Conservation (phyloP, 805 yeast species). For the Starmerella kuoi region DNA sequence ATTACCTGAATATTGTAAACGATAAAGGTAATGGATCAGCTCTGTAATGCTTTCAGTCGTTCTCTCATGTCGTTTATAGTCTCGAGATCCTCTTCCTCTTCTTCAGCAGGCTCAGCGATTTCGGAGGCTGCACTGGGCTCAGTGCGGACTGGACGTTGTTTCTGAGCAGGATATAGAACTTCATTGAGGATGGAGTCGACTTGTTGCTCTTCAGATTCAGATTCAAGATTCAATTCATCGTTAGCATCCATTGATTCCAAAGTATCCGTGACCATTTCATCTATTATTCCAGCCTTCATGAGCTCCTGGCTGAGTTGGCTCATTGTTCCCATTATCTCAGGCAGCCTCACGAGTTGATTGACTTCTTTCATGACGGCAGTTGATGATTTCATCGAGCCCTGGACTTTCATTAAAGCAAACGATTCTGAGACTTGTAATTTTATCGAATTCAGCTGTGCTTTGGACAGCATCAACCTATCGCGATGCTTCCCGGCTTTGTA, state of each 20-base stretch:
- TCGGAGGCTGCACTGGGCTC: constrained; percentile 4
- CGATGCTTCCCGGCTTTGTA: constrained; percentile 62
- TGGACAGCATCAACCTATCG: constrained; percentile 60
- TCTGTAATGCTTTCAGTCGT: constrained; percentile 71
- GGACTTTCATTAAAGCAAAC: constrained; percentile 70
- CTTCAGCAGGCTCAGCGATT: constrained; percentile 28
- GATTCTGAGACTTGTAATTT: constrained; percentile 86
- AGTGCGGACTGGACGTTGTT: background rate
- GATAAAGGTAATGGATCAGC: too few relatives aligned
- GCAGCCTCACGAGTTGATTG: constrained; percentile 61
- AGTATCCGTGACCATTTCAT: constrained; percentile 90
- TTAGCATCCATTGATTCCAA: constrained; percentile 58
- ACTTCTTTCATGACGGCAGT: constrained; percentile 82
- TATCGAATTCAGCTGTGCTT: constrained; percentile 75
- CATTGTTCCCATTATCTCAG: constrained; percentile 72
- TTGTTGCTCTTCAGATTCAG: constrained; percentile 27
- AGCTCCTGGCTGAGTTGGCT: constrained; percentile 76
- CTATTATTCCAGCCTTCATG: constrained; percentile 55
- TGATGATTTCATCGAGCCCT: constrained; percentile 66
- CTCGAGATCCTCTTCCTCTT: constrained; percentile 56
- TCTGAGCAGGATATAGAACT: constrained; percentile 30
- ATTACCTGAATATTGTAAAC: too few relatives aligned
- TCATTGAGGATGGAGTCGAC: constrained; percentile 31
- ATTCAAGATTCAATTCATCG: constrained; percentile 38
- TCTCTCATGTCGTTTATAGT: constrained; percentile 80